Evolutionary conservation across 1,284 basidiomycete species (phyloP).

Genomic region (Microbotryum intermedium): DNA sequence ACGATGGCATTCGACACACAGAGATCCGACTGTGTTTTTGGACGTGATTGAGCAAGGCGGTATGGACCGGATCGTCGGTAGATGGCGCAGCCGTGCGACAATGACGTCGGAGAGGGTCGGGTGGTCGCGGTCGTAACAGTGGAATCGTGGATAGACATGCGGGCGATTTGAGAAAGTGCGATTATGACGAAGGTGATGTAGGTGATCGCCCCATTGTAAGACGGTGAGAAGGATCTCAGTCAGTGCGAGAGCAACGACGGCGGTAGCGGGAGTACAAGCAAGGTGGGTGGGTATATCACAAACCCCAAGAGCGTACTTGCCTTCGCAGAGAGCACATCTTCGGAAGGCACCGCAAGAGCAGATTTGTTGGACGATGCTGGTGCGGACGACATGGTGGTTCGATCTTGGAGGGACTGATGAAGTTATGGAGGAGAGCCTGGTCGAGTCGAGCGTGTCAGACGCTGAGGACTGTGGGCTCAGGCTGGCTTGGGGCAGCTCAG

Average conservation of each 20-base stretch:
- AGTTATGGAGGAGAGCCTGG: no score
- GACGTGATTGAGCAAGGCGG: neutral
- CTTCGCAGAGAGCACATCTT: conserved; percentile 28
- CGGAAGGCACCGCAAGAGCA: conserved; percentile 10
- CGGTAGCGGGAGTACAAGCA: neutral
- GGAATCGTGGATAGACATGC: neutral
- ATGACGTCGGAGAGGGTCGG: neutral
- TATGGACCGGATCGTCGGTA: neutral
- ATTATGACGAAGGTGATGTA: neutral
- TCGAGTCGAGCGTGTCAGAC: no score
- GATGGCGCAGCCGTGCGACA: neutral
- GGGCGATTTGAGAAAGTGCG: neutral
- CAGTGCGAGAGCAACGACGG: neutral
- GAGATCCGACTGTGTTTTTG: conserved; percentile 30
- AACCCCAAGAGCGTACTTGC: neutral
- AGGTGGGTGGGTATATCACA: neutral
- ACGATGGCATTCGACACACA: conserved; percentile 45
- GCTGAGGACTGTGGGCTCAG: no score
- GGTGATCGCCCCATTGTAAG: neutral
- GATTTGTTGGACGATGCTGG: neutral
- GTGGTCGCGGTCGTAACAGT: no score
- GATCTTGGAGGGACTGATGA: no score
- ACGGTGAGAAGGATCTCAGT: neutral
- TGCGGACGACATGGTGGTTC: no score
- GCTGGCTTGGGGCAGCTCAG: no score